Percentiles rank a stretch among this genome's conserved stretches.
phyloP scores from a whole-genome alignment of 805 yeast species.

The Hanseniaspora mollemarum region DNA sequence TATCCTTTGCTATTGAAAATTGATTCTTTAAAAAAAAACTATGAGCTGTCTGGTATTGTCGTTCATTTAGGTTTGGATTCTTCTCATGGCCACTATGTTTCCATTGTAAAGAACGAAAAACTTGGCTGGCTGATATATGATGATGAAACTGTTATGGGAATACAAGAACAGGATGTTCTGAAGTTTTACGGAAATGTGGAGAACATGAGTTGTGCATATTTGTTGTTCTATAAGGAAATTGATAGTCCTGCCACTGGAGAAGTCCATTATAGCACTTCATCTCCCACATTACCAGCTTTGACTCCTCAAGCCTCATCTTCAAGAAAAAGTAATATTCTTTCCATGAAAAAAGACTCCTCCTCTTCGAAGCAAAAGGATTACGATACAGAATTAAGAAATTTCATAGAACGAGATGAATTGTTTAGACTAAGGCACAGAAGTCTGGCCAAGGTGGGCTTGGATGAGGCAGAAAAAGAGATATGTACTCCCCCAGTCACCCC shows the following conservation, averaged over 20 bases:
- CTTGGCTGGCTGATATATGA: conserved; percentile 89
- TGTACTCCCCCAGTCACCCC: conserved; percentile 3
- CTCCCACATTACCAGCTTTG: not conserved
- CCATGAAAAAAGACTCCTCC: not conserved
- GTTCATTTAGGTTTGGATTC: conserved; percentile 97
- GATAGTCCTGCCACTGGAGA: conserved; percentile 25
- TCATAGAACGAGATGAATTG: conserved; percentile 5
- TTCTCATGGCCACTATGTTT: conserved; percentile 91
- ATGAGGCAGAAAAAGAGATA: not conserved
- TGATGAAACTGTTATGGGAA: conserved; percentile 86
- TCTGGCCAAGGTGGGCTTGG: not conserved
- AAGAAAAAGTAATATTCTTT: conserved; percentile 8
- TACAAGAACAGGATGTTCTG: conserved; percentile 70
- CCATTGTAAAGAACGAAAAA: conserved; percentile 64
- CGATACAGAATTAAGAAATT: not conserved
- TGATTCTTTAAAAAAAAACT: conserved; percentile 44
- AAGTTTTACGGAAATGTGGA: conserved; percentile 81
- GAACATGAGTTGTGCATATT: conserved; percentile 84
- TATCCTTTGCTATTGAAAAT: conserved; percentile 67
- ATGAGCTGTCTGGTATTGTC: conserved; percentile 75
- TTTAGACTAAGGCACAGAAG: not conserved
- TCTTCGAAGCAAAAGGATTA: conserved; percentile 5
- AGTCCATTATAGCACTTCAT: not conserved
- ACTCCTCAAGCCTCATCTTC: not conserved
- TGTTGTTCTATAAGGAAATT: conserved; percentile 66